phyloP scores from a whole-genome alignment of 139 green algal species.

The Coccomyxa sp. region DNA sequence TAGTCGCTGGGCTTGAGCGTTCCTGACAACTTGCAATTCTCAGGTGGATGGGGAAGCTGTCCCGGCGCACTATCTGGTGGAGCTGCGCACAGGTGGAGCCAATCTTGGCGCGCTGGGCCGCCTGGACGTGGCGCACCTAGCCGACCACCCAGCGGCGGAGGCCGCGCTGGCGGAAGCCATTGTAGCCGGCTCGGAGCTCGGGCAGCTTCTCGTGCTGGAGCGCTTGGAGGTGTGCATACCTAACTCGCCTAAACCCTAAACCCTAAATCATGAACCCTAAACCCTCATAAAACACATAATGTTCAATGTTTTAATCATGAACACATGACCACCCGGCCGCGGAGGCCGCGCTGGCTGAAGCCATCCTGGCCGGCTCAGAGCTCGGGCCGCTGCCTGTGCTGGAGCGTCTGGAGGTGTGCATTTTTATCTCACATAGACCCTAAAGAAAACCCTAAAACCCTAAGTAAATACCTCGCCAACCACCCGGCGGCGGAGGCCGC shows the following conservation, averaged over 20 bases:
- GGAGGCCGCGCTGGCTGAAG: conserved; percentile 36
- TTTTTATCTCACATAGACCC: too few species aligned
- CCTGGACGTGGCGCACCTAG: conserved; percentile 66
- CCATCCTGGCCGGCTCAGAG: conserved; percentile 18
- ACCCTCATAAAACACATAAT: too few species aligned
- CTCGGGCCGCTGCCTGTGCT: conserved; percentile 55
- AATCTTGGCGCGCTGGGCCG: conserved; percentile 13
- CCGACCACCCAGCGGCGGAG: conserved; percentile 63
- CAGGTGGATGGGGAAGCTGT: not conserved
- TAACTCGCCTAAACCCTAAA: too few species aligned
- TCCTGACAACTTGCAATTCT: too few species aligned
- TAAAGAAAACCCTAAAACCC: too few species aligned
- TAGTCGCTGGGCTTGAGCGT: too few species aligned
- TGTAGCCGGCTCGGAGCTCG: conserved; percentile 15
- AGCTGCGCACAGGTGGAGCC: not conserved
- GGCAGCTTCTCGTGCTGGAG: conserved; percentile 59
- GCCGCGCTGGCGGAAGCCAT: conserved; percentile 43
- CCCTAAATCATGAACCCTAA: too few species aligned
- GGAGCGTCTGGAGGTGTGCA: conserved; percentile 43
- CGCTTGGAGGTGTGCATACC: conserved; percentile 33
- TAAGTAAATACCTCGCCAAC: conserved; percentile 82
- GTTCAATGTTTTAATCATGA: too few species aligned
- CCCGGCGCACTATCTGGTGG: not conserved
- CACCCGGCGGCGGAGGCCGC: conserved; percentile 54
- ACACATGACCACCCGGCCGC: conserved; percentile 63